Evolutionary conservation across 495 filamentous ascomycete species (phyloP).

Genomic region (Penicillium odoratum): DNA sequence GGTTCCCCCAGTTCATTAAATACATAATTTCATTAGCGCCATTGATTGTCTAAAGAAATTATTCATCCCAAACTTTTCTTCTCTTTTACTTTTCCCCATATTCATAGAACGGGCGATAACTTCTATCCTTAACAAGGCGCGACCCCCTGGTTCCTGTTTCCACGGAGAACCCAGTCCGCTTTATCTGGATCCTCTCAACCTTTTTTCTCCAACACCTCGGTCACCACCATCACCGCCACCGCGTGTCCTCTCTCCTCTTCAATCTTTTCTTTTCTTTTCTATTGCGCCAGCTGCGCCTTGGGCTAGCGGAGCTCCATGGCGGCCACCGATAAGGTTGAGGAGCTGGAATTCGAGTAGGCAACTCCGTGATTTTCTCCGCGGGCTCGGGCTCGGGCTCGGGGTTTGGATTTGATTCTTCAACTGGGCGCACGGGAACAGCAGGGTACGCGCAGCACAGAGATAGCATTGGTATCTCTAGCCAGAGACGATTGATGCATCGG

Average conservation of each 20-base stretch:
- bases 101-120: not conserved
- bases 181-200: conserved; percentile 20
- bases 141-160: conserved; percentile 16
- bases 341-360: conserved; percentile 50
- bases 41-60: not conserved
- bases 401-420: not conserved
- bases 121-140: not conserved
- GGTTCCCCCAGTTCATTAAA: conserved; percentile 8
- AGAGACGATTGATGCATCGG: not conserved
- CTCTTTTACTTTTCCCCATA: conserved; percentile 2
- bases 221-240: conserved; percentile 4
- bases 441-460: not conserved
- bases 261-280: conserved; percentile 18
- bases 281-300: conserved; percentile 33
- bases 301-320: conserved; percentile 48
- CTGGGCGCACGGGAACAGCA: not conserved
- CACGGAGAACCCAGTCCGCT: conserved; percentile 21
- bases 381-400: conserved; percentile 4
- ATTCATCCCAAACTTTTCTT: conserved; percentile 4
- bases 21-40: conserved; percentile 18
- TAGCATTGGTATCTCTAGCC: not conserved
- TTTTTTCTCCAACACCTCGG: conserved; percentile 11
- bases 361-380: conserved; percentile 5
- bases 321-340: conserved; percentile 37
- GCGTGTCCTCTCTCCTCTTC: conserved; percentile 10